Evolutionary conservation across 1,284 basidiomycete genomes (phyloP).

Genomic region (Trametes hirsuta): DNA sequence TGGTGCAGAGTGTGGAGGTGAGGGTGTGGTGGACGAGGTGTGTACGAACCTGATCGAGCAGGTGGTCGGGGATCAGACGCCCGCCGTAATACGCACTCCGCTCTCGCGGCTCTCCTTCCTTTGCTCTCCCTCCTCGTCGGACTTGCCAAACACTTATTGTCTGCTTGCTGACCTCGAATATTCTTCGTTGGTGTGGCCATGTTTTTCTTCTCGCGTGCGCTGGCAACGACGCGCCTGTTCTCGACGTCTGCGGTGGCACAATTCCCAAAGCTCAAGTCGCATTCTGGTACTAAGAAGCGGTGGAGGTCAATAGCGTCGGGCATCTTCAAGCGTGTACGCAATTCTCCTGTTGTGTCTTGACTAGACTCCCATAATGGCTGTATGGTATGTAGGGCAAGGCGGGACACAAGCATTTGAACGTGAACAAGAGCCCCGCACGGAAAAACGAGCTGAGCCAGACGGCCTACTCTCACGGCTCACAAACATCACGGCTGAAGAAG

Average conservation of each 20-base stretch:
- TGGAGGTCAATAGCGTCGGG: slow-evolving; percentile 73
- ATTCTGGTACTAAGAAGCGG: slow-evolving; percentile 81
- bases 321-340: slow-evolving; percentile 76
- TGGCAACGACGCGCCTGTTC: slow-evolving; percentile 37
- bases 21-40: slow-evolving; percentile 27
- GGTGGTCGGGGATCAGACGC: neutral
- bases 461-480: slow-evolving; percentile 64
- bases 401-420: slow-evolving; percentile 72
- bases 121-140: neutral
- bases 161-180: neutral
- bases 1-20: slow-evolving; percentile 28
- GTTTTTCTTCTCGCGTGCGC: slow-evolving; percentile 29
- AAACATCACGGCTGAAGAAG: slow-evolving; percentile 68
- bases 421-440: slow-evolving; percentile 61
- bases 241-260: slow-evolving; percentile 36
- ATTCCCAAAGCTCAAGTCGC: slow-evolving; percentile 71
- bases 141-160: neutral
- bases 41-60: slow-evolving; percentile 6
- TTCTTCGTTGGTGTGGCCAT: slow-evolving; percentile 12
- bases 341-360: neutral
- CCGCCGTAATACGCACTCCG: neutral
- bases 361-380: neutral
- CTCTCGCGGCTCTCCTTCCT: neutral
- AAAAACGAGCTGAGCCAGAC: slow-evolving; percentile 70
- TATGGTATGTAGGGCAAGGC: slow-evolving; percentile 59